Evolutionary conservation across 2,329 filamentous ascomycete genomes (phyloP).

Genomic region (Trichothecium sympodiale): DNA sequence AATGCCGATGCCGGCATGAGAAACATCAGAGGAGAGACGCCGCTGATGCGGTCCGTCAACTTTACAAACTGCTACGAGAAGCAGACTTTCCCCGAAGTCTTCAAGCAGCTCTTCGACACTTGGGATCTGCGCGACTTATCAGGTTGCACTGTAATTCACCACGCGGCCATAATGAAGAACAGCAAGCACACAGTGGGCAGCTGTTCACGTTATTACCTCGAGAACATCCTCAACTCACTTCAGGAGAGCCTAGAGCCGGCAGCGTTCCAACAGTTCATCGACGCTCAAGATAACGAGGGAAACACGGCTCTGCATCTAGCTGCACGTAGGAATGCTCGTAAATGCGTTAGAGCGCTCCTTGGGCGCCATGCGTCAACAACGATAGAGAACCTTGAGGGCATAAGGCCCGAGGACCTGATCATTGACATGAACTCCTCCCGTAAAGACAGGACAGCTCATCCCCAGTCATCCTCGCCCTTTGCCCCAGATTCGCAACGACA

Average conservation of each 20-base stretch:
- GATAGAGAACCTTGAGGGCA: slow-evolving; percentile 68
- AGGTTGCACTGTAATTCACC: slow-evolving; percentile 84
- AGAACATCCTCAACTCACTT: slow-evolving; percentile 80
- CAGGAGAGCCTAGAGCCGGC: slow-evolving; percentile 65
- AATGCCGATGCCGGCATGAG: slow-evolving; percentile 63
- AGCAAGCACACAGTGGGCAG: slow-evolving; percentile 73
- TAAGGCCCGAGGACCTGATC: slow-evolving; percentile 78
- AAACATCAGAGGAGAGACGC: slow-evolving; percentile 71
- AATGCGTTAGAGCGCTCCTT: slow-evolving; percentile 73
- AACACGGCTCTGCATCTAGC: slow-evolving; percentile 73
- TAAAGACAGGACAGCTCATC: slow-evolving; percentile 45
- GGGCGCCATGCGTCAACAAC: slow-evolving; percentile 74
- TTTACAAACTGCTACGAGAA: slow-evolving; percentile 98
- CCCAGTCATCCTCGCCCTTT: slow-evolving; percentile 66
- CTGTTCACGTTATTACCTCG: slow-evolving; percentile 86
- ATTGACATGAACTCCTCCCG: slow-evolving; percentile 60
- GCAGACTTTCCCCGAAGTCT: slow-evolving; percentile 74
- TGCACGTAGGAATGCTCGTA: slow-evolving; percentile 75
- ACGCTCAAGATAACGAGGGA: slow-evolving; percentile 73
- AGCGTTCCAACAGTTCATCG: slow-evolving; percentile 67
- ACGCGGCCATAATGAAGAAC: slow-evolving; percentile 80
- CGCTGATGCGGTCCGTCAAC: slow-evolving; percentile 85
- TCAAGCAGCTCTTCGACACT: slow-evolving; percentile 74
- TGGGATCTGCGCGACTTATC: slow-evolving; percentile 69
- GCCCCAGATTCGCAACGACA: slow-evolving; percentile 49